phyloP scores from a whole-genome alignment of 441 rosid species.

The Populus hybrid region DNA sequence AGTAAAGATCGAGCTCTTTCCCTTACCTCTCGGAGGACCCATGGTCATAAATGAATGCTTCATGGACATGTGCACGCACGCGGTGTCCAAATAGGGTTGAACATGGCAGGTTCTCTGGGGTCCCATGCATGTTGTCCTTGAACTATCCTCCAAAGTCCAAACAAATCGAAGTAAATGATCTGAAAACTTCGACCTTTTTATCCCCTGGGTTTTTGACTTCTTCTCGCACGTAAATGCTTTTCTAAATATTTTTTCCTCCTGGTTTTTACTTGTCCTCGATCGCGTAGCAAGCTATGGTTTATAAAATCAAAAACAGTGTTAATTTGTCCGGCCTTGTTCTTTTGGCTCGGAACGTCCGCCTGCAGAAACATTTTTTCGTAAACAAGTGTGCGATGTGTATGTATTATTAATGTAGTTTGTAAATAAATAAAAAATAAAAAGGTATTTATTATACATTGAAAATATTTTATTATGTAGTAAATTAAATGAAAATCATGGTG shows the following conservation, averaged over 20 bases:
- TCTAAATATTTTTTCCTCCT: no score
- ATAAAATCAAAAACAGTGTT: no score
- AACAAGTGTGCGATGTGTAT: no score
- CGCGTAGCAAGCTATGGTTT: no score
- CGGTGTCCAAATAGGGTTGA: background rate
- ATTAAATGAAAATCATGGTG: no score
- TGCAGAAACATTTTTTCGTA: no score
- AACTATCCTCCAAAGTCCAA: no score
- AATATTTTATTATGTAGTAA: no score
- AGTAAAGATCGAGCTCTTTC: background rate
- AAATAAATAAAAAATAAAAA: no score
- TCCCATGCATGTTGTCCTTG: background rate
- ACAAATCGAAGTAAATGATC: background rate
- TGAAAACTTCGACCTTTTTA: background rate
- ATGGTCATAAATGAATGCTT: background rate
- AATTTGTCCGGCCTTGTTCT: background rate
- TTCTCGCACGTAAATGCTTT: background rate
- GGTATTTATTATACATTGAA: no score
- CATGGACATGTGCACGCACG: background rate
- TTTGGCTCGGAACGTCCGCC: background rate
- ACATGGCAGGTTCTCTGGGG: background rate
- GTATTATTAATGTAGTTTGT: no score
- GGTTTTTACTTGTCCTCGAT: background rate
- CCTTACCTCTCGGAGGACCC: background rate
- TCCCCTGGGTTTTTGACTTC: background rate